Conservation (phyloP, 108 stramenopile species). For the Stephanodiscus triporus region DNA sequence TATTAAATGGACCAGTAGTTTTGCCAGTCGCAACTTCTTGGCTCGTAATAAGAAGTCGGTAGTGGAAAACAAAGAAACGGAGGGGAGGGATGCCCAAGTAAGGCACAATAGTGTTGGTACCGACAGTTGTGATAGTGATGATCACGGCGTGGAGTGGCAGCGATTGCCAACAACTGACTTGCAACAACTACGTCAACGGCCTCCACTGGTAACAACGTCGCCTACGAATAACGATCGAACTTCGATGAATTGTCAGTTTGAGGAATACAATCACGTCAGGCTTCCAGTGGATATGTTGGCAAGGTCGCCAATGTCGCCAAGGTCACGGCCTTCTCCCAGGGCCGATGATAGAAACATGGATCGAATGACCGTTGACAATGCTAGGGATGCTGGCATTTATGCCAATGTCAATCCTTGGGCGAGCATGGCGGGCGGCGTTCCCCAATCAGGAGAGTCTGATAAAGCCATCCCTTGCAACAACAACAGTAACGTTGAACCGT, state of each 20-base stretch:
- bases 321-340: neutral
- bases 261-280: conserved; percentile 1
- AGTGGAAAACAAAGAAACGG: too few relatives aligned
- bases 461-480: neutral
- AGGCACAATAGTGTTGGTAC: too few relatives aligned
- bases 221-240: too few relatives aligned
- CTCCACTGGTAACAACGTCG: too few relatives aligned
- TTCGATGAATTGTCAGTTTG: neutral
- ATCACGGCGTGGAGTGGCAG: too few relatives aligned
- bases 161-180: too few relatives aligned
- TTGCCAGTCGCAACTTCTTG: too few relatives aligned
- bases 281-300: neutral
- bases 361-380: neutral
- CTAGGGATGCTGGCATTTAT: neutral
- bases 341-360: neutral
- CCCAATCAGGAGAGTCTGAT: neutral
- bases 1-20: too few relatives aligned
- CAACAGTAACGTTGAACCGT: neutral
- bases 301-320: neutral
- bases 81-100: too few relatives aligned
- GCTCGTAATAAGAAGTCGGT: too few relatives aligned
- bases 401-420: conserved; percentile 10
- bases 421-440: neutral
- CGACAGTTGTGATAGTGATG: too few relatives aligned
- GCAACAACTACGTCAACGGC: too few relatives aligned